Evolutionary conservation across 1,139 yeast genomes (phyloP), one percentile per base, ranked within the genome.

Genomic region (Pichia sp.): DNA sequence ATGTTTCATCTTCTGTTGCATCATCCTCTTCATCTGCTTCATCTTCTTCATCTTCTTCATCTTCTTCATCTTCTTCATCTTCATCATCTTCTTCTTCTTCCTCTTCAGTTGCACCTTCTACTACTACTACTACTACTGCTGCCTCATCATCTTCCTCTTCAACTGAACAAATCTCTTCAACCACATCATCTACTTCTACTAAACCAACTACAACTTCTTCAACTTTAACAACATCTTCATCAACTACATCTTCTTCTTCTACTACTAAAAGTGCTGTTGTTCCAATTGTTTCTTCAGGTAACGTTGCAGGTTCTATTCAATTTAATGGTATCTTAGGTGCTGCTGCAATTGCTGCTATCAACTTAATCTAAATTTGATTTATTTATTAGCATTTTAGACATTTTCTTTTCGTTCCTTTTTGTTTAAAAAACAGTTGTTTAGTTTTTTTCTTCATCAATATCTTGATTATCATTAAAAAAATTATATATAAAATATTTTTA

Each of bases 121-220:
- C 51, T 7, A 20, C 45, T 29, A 25, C 47, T 16, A 34, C 50
- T 4, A 16, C 50, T 30, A 39, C 55, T 12, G 22, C 47, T 10
- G 28, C 51, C 4, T 24, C 53, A 8, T 39, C 48, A 20, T 16
- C 49, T 12, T 27, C 41, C 4, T 24, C 50, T 4, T 24, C 53
- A 3, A 20, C 39, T 23, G 40, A 38, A n/a, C 27, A n/a, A n/a
- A n/a, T n/a, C n/a, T n/a, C n/a, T n/a, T n/a, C 43, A 35, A 41
- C 48, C 24, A 41, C 43, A 30, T 36, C 50, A 22, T 36, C 40
- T 27, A 20, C 54, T 10, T 35, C 53, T 24, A 35, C 48, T 8
- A 22, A 30, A 30, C 48, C 58, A 33, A 42, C 56, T 27, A 45
- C 58, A 54, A 29, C 56, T 33, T 40, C 58, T 9, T 22, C 46